Evolutionary conservation across 495 filamentous ascomycete genomes (phyloP).

Genomic region (Clohesyomyces aquaticus): DNA sequence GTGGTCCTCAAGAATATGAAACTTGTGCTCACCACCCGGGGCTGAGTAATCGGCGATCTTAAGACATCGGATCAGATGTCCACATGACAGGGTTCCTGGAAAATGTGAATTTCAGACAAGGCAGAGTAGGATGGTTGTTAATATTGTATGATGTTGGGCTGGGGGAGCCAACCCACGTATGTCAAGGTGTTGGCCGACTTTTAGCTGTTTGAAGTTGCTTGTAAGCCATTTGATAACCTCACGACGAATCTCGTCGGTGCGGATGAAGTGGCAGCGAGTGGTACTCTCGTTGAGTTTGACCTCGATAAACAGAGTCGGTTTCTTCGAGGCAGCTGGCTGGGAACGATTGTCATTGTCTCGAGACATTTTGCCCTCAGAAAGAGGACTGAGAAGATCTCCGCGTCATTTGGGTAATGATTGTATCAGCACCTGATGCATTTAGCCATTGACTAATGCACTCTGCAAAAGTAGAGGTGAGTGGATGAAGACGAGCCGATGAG

Average conservation of each 20-base stretch:
- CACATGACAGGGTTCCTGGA: constrained; percentile 14
- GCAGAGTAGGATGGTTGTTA: background rate
- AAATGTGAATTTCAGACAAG: background rate
- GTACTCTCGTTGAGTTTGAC: constrained; percentile 21
- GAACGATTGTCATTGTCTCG: background rate
- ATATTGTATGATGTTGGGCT: too few species aligned
- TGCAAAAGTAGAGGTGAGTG: too few species aligned
- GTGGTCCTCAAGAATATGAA: constrained; percentile 26
- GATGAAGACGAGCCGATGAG: background rate
- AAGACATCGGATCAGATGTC: constrained; percentile 36
- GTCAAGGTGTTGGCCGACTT: constrained; percentile 16
- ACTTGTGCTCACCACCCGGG: constrained; percentile 1
- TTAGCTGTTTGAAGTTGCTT: constrained; percentile 1
- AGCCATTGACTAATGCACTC: too few species aligned
- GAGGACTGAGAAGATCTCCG: too few species aligned
- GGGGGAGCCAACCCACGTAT: constrained; percentile 6
- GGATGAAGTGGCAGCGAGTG: background rate
- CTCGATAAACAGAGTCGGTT: constrained; percentile 15
- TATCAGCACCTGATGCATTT: too few species aligned
- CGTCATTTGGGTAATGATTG: too few species aligned
- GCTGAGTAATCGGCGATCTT: constrained; percentile 43
- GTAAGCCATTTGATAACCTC: constrained; percentile 18
- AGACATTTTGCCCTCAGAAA: too few species aligned
- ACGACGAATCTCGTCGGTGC: constrained; percentile 6
- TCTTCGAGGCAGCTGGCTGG: background rate